Conservation (phyloP, 345 rosid genomes). For the Lenwebbia sp. region DNA sequence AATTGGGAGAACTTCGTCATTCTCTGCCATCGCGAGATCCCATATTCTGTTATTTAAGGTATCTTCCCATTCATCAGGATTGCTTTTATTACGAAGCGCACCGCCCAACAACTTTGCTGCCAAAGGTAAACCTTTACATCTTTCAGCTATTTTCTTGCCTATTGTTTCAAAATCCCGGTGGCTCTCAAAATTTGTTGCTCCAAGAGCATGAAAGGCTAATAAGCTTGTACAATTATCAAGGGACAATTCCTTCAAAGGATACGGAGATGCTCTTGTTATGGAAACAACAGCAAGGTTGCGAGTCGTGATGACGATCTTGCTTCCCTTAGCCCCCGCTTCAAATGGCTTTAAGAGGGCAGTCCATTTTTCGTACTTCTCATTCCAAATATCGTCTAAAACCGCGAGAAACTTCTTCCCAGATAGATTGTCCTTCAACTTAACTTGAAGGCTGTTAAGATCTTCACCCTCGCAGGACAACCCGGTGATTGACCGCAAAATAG, state of each 20-base stretch:
- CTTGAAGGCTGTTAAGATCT: not conserved
- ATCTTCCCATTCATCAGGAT: not conserved
- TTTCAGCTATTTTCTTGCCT: not conserved
- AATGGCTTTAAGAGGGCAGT: not conserved
- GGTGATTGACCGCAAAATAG: not conserved
- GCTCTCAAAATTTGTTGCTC: not conserved
- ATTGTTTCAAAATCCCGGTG: not conserved
- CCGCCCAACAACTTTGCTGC: not conserved
- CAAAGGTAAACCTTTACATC: not conserved
- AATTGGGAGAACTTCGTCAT: not conserved
- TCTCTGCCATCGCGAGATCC: not conserved
- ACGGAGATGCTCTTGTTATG: not conserved
- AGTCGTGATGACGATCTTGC: not conserved
- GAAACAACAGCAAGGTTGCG: not conserved
- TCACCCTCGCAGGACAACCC: not conserved
- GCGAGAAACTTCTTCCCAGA: not conserved
- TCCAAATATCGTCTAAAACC: not conserved
- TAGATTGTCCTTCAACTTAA: not conserved
- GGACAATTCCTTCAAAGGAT: not conserved
- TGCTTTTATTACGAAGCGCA: not conserved
- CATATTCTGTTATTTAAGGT: not conserved
- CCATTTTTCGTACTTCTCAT: not conserved
- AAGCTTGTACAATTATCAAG: not conserved
- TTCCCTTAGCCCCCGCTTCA: not conserved
- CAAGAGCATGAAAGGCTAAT: not conserved